These are phyloP conservation scores for Blastosporella zonata DNA, from an alignment of 1,284 basidiomycete genomes.

Conservation along the genomic window DNA sequence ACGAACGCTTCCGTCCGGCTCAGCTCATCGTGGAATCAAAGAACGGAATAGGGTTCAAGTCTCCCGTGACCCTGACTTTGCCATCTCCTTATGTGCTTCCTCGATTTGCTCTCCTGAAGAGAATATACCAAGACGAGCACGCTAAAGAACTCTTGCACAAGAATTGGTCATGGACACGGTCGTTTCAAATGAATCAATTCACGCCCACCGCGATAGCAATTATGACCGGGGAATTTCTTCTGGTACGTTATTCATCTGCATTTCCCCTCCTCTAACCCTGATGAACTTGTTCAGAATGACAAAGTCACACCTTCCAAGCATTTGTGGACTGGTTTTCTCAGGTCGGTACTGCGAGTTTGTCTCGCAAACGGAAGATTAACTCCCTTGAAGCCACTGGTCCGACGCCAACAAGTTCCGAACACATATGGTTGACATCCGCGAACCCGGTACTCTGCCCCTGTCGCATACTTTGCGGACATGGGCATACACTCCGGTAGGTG, in stretches of 20 bases:
- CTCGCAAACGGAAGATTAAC: neutral
- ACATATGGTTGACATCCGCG: neutral
- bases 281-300: neutral
- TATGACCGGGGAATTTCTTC: conserved; percentile 10
- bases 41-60: neutral
- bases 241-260: neutral
- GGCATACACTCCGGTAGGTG: neutral
- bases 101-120: conserved; percentile 4
- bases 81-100: conserved; percentile 7
- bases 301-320: neutral
- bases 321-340: neutral
- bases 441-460: neutral
- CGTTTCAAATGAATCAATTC: neutral
- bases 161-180: conserved; percentile 4
- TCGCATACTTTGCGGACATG: neutral
- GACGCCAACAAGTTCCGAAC: neutral
- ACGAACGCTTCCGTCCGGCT: neutral
- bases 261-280: neutral
- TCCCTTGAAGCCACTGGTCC: neutral
- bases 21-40: neutral
- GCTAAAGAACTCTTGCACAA: neutral
- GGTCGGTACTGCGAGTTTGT: neutral
- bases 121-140: neutral
- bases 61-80: conserved; percentile 8
- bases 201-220: conserved; percentile 7